Base-by-base conservation (phyloP, 345 rosid species). In the Excoecaria agallocha region DNA sequence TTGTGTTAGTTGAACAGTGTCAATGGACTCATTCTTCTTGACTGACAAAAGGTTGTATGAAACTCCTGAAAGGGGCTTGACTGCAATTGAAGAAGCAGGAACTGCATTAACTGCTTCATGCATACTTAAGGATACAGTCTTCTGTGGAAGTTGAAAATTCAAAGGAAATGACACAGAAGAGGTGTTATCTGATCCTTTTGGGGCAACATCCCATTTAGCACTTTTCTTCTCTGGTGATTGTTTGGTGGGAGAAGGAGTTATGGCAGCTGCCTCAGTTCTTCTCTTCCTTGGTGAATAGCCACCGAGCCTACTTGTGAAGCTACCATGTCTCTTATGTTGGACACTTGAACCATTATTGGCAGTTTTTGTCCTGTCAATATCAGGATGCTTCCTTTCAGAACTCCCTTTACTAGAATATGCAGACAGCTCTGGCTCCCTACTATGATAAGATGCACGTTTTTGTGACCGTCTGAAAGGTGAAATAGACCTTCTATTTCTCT, bases 261-360 rank as follows among this genome's bases (percentile, higher is more conserved):
- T 90, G 78, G 66, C 76, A 81, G 87, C 83, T 50, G 83, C 82
- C 68, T 88, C 89, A 54, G 82, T 82, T 83, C 86, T 95, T 77
- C 96, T 91, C 86, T 90, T 93, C 81, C 96, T 88, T 22, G 99
- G 98, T 17, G 97, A 93, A 84, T 93, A 93, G 71, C 98, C 98
- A 78, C 98, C 97, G 75, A 95, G 91, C 64, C 97, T 89, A 80
- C 98, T 91, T 35, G 76, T 73, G 67, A 84, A 85, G 56, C 81
- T 84, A 78, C 77, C 80, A 75, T 84, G 89, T 77, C 86, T 74
- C 76, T 75, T 86, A 77, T 81, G 82, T 70, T 89, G 89, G 76
- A 81, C 81, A 76, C 81, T 80, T 45, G 81, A 84, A 69, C 86
- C 90, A 78, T 88, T 87, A 74, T 83, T 79, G 5, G 74, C 65